phyloP scores from a whole-genome alignment of 257 asterid genomes.

The Solanum rostratum region DNA sequence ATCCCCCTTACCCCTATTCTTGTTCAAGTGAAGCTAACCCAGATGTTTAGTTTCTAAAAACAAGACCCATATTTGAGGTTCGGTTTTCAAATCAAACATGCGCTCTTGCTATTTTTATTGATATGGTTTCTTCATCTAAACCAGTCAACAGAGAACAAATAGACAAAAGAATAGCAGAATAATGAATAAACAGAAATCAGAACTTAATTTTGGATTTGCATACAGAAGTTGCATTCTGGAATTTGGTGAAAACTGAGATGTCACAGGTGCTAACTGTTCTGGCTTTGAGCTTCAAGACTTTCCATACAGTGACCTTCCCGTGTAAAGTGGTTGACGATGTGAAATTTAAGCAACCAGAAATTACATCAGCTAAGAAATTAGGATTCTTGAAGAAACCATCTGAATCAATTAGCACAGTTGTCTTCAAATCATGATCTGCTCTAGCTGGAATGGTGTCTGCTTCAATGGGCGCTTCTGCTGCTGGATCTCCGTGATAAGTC shows the following conservation, averaged over 20 bases:
- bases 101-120: not conserved
- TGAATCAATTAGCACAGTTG: conserved; percentile 11
- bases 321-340: conserved; percentile 33
- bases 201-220: conserved; percentile 30
- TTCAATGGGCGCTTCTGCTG: conserved; percentile 27
- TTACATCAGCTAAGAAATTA: conserved; percentile 16
- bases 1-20: not conserved
- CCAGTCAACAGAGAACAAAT: not conserved
- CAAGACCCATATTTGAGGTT: not conserved
- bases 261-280: conserved; percentile 30
- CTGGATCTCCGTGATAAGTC: conserved; percentile 24
- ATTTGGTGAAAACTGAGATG: conserved; percentile 20
- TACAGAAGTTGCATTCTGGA: conserved; percentile 22
- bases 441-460: conserved; percentile 39
- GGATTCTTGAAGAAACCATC: conserved; percentile 14
- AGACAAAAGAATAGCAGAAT: not conserved
- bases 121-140: not conserved
- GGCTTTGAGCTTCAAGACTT: conserved; percentile 28
- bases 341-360: conserved; percentile 32
- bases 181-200: not conserved
- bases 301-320: conserved; percentile 34
- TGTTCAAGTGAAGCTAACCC: not conserved
- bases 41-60: not conserved
- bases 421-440: conserved; percentile 22
- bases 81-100: not conserved